phyloP scores from a whole-genome alignment of 805 yeast species.

The Candida patagonica region DNA sequence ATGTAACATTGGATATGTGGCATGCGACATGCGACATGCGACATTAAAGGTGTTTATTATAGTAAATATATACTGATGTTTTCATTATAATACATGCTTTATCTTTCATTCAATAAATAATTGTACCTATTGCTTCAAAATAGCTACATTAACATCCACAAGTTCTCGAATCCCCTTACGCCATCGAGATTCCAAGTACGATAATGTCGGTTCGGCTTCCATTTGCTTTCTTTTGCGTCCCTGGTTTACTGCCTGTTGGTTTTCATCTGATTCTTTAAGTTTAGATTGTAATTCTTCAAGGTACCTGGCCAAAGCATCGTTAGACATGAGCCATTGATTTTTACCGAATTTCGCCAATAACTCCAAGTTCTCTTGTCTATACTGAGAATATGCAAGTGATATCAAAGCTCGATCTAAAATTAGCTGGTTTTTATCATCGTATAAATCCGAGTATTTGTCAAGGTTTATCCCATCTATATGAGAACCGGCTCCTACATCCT shows the following conservation, averaged over 20 bases:
- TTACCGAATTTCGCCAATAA: constrained; percentile 21
- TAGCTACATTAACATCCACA: constrained; percentile 17
- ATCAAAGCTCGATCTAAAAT: constrained; percentile 16
- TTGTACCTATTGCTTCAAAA: too few species aligned
- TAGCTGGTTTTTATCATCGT: constrained; percentile 14
- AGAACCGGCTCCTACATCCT: background rate
- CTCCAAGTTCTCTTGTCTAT: constrained; percentile 22
- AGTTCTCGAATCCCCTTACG: constrained; percentile 11
- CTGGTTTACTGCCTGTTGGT: constrained; percentile 13
- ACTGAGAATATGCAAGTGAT: constrained; percentile 21
- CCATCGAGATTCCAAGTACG: constrained; percentile 20
- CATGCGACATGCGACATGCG: too few species aligned
- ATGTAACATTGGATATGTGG: too few species aligned
- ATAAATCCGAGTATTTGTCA: constrained; percentile 18
- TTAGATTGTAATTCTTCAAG: constrained; percentile 16
- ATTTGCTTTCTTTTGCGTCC: constrained; percentile 14
- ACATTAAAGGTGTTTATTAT: too few species aligned
- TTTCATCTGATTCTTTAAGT: constrained; percentile 10
- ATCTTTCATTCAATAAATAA: too few species aligned
- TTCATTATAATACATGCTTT: too few species aligned
- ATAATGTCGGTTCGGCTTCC: constrained; percentile 14
- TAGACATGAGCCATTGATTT: constrained; percentile 26
- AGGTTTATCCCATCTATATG: constrained; percentile 18
- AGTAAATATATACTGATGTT: too few species aligned
- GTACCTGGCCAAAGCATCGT: constrained; percentile 21